Base-by-base conservation (phyloP, 805 yeast species). In the Ogataea paraovalis region DNA sequence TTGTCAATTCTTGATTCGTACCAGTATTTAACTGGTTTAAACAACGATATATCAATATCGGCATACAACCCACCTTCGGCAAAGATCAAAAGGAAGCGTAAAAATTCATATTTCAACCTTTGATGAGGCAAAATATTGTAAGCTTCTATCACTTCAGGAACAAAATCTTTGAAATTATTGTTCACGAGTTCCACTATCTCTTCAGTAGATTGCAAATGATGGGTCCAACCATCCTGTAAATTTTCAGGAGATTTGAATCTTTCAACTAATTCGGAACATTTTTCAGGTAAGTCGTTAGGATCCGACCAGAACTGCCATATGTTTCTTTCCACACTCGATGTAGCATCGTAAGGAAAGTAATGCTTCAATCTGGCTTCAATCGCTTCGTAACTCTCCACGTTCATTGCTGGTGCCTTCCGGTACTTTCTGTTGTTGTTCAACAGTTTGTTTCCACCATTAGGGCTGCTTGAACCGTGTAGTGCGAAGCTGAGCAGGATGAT, bases 61-160 rank as follows among this genome's bases (percentile, higher is more conserved):
- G 80, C 71, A 53, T 77, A 78, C 3, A 75, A 73, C 6, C 85
- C 85, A 37, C 85, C 85, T 38, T 65, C 60, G 3, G 78, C 69
- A 46, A 55, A 76, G 5, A 78, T 50, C 14, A 76, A 65, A 43
- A 78, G 64, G 54, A 78, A 79, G 43, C 80, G 64, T 60, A 76
- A 72, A 52, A 78, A 78, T 55, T 79, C 83, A 67, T 71, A 72
- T 49, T 64, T 60, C 47, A 73, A 59, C 21, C 73, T 65, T n/a
- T 64, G 69, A 56, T 75, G 75, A 1, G 83, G 83, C 47, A 79
- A 60, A 9, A 57, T 45, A 44, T 71, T 71, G 56, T 65, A 75
- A 2, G 81, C 72, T 37, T 71, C 74, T 14, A 71, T 49, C 36
- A 79, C 62, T 47, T 76, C 79, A 1, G 83, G 82, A 12, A 72